Evolutionary conservation across 2,329 filamentous ascomycete species (phyloP).

Genomic region (Fusarium graminum): DNA sequence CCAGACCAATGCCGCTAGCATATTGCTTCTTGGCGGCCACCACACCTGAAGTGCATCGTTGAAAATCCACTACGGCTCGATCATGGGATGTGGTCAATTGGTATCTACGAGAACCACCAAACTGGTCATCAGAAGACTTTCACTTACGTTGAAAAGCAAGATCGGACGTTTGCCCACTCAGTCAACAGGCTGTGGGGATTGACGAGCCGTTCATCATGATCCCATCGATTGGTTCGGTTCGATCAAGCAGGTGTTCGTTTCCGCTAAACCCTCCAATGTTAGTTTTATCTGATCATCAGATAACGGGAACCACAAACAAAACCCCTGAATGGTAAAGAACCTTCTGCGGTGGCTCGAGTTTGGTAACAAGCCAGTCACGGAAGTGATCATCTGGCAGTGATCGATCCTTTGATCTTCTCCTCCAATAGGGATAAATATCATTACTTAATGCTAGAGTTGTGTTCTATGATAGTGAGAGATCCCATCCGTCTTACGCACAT

Average conservation of each 20-base stretch:
- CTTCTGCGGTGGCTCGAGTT: slow-evolving; percentile 12
- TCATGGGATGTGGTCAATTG: neutral
- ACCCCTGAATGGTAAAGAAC: slow-evolving; percentile 24
- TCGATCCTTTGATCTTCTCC: slow-evolving; percentile 1
- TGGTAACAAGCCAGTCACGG: slow-evolving; percentile 6
- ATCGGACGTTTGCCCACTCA: too few species aligned
- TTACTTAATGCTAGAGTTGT: slow-evolving; percentile 2
- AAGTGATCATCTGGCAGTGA: slow-evolving; percentile 17
- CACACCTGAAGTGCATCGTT: slow-evolving; percentile 24
- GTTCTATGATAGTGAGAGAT: slow-evolving; percentile 15
- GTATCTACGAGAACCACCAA: slow-evolving; percentile 1
- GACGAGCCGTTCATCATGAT: neutral
- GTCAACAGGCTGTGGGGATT: neutral
- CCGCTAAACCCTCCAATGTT: slow-evolving; percentile 4
- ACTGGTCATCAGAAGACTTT: neutral
- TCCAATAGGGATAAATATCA: slow-evolving; percentile 6
- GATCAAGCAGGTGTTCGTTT: neutral
- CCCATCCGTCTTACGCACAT: slow-evolving; percentile 20
- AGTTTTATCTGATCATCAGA: slow-evolving; percentile 36
- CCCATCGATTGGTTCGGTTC: neutral
- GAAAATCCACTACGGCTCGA: slow-evolving; percentile 6
- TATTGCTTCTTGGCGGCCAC: neutral
- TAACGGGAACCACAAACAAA: slow-evolving; percentile 19
- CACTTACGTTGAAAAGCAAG: neutral
- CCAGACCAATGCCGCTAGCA: neutral